phyloP scores from a whole-genome alignment of 495 filamentous ascomycete species.

The Neurospora sp. region DNA sequence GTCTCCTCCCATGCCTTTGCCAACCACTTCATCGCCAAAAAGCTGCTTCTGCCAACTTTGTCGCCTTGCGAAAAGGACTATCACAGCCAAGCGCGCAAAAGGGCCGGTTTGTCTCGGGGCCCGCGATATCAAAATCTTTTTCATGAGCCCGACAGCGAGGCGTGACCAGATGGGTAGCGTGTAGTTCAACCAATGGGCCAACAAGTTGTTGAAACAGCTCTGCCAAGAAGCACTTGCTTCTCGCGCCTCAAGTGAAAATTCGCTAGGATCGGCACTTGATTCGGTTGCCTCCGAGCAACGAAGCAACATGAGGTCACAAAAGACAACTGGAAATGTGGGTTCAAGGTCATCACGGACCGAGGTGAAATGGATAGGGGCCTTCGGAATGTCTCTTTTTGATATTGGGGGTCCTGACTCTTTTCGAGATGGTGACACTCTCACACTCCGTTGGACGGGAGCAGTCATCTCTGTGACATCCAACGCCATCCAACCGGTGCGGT shows the following conservation, averaged over 20 bases:
- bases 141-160: neutral
- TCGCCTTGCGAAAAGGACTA: neutral
- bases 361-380: neutral
- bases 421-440: neutral
- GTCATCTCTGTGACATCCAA: neutral
- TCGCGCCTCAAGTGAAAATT: neutral
- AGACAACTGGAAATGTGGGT: neutral
- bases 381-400: neutral
- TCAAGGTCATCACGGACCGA: neutral
- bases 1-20: neutral
- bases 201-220: neutral
- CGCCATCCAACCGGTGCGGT: neutral
- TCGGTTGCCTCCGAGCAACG: neutral
- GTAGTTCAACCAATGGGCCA: neutral
- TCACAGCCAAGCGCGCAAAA: neutral
- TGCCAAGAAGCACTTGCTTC: neutral
- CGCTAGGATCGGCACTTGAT: neutral
- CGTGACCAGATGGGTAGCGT: neutral
- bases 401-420: neutral
- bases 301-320: neutral
- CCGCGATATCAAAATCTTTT: neutral
- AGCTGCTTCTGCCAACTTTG: neutral
- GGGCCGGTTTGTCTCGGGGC: neutral
- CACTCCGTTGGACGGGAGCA: neutral
- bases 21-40: neutral